phyloP scores from a whole-genome alignment of 2,329 filamentous ascomycete species.

The Colletotrichum higginsianum region DNA sequence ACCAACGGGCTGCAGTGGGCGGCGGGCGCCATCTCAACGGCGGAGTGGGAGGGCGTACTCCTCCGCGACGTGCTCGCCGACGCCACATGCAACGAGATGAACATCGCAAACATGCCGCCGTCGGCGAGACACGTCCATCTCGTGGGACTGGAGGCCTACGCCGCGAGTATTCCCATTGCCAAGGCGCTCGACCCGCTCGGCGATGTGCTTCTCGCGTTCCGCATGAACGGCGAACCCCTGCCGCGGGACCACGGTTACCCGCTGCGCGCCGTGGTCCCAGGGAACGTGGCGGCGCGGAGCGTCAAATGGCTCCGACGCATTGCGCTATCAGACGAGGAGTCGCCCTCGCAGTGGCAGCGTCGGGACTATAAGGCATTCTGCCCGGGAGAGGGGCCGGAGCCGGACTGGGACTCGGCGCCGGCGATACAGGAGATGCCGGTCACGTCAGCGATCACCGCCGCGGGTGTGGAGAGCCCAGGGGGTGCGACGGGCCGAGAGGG shows the following conservation, averaged over 20 bases:
- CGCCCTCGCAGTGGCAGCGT: conserved; percentile 63
- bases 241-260: conserved; percentile 67
- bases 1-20: conserved; percentile 65
- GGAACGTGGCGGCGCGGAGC: conserved; percentile 64
- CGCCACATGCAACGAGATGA: conserved; percentile 44
- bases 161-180: conserved; percentile 58
- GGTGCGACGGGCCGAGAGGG: neutral
- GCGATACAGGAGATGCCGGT: conserved; percentile 67
- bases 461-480: neutral
- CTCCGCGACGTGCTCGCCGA: conserved; percentile 61
- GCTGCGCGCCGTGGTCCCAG: conserved; percentile 61
- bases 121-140: conserved; percentile 55
- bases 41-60: conserved; percentile 62
- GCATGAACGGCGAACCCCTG: conserved; percentile 66
- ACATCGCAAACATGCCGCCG: conserved; percentile 46
- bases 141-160: conserved; percentile 57
- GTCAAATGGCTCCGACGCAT: conserved; percentile 69
- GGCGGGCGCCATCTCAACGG: conserved; percentile 63
- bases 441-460: conserved; percentile 62
- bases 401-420: conserved; percentile 63
- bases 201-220: conserved; percentile 65
- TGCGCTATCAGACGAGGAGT: conserved; percentile 65
- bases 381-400: conserved; percentile 53
- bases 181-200: conserved; percentile 58
- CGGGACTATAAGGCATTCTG: conserved; percentile 65